These are phyloP conservation scores for Dictyostelium capitatum DNA, from an alignment of 78 protist species.

Conservation along the genomic window DNA sequence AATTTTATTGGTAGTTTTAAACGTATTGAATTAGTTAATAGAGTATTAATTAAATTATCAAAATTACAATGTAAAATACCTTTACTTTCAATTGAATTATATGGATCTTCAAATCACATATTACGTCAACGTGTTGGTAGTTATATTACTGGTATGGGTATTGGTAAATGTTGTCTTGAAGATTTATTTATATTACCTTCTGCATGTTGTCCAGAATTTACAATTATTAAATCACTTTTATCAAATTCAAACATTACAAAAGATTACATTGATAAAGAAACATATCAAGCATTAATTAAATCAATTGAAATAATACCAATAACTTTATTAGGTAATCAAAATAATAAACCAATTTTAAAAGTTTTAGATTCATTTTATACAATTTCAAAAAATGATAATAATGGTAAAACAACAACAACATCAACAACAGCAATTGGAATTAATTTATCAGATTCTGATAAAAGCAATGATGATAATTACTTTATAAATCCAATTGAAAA, in stretches of 20 bases:
- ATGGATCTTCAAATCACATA: neutral
- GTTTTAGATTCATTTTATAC: conserved; percentile 9
- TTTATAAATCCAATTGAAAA: conserved; percentile 8
- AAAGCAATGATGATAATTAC: neutral
- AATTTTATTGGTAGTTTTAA: neutral
- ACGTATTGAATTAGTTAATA: neutral
- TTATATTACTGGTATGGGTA: conserved; percentile 63
- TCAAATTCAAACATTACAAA: neutral
- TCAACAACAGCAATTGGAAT: neutral
- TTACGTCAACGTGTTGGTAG: conserved; percentile 48
- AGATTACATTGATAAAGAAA: neutral
- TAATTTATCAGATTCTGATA: neutral
- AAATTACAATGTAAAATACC: neutral
- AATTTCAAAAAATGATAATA: neutral
- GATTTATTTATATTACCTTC: conserved; percentile 63
- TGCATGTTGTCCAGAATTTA: conserved; percentile 33
- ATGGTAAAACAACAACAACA: neutral
- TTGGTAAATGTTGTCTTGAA: conserved; percentile 56
- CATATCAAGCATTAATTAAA: neutral
- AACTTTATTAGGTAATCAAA: conserved; percentile 11
- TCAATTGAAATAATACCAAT: conserved; percentile 8
- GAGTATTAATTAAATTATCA: neutral
- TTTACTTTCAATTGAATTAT: conserved; percentile 6
- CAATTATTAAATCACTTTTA: neutral
- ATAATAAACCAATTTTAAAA: conserved; percentile 14